phyloP scores from a whole-genome alignment of 306 rosid genomes.

The Cicer arietinum region DNA sequence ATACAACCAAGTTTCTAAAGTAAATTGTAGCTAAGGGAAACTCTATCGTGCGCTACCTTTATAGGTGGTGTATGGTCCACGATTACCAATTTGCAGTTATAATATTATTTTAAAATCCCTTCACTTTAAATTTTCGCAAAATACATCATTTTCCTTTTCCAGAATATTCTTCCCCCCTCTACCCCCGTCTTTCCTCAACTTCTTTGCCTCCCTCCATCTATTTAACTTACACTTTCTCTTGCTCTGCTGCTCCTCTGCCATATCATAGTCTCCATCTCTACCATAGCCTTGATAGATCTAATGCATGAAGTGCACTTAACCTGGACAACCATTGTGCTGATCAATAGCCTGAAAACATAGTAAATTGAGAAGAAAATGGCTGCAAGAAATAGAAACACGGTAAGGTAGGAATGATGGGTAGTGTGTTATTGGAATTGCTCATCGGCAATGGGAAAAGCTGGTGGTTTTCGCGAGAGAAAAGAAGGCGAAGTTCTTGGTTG shows the following conservation, averaged over 20 bases:
- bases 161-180: neutral
- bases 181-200: neutral
- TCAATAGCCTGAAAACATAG: neutral
- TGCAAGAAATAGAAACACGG: neutral
- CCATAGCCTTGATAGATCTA: neutral
- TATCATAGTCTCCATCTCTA: neutral
- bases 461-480: neutral
- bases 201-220: neutral
- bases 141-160: neutral
- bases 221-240: neutral
- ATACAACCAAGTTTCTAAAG: constrained; percentile 12
- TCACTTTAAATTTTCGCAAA: no score
- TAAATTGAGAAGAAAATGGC: neutral
- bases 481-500: neutral
- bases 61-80: neutral
- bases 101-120: neutral
- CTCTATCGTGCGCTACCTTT: neutral
- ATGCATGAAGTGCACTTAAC: neutral
- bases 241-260: neutral
- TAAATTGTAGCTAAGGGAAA: neutral
- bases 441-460: neutral
- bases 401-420: neutral
- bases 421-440: neutral
- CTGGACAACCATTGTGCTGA: neutral
- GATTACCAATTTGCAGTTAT: neutral